Conservation (phyloP, 2,329 filamentous ascomycete genomes). For the Chlorencoelia australis region DNA sequence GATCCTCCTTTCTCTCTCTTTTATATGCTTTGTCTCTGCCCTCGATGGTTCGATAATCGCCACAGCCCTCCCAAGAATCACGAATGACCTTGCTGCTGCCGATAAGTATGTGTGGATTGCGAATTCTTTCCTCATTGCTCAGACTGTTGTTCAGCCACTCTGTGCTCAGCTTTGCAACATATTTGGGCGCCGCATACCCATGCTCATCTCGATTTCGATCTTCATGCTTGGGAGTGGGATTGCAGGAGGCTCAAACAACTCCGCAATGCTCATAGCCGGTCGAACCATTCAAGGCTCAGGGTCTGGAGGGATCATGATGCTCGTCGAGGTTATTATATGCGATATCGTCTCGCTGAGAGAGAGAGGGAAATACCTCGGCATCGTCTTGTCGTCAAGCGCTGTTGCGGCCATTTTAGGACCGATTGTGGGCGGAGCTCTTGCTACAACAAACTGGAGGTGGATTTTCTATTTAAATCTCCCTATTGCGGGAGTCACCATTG, state of each 20-base stretch:
- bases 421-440: neutral
- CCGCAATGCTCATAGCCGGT: neutral
- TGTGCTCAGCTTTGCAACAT: slow-evolving; percentile 4
- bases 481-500: neutral
- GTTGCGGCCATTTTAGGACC: neutral
- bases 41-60: slow-evolving; percentile 1
- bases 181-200: neutral
- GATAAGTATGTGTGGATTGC: slow-evolving; percentile 4
- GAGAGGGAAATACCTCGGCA: neutral
- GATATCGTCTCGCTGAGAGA: neutral
- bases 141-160: slow-evolving; percentile 1
- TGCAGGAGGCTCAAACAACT: neutral
- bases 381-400: neutral
- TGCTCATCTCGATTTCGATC: neutral
- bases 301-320: neutral
- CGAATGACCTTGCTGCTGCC: slow-evolving; percentile 1
- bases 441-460: neutral
- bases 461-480: slow-evolving; percentile 3
- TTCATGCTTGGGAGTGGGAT: neutral
- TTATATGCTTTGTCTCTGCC: neutral
- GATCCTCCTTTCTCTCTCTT: neutral
- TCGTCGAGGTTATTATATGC: slow-evolving; percentile 2
- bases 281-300: neutral
- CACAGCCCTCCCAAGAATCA: slow-evolving; percentile 3
- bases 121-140: slow-evolving; percentile 4